Evolutionary conservation across 441 rosid genomes (phyloP).

Genomic region (Lepidium campestre): DNA sequence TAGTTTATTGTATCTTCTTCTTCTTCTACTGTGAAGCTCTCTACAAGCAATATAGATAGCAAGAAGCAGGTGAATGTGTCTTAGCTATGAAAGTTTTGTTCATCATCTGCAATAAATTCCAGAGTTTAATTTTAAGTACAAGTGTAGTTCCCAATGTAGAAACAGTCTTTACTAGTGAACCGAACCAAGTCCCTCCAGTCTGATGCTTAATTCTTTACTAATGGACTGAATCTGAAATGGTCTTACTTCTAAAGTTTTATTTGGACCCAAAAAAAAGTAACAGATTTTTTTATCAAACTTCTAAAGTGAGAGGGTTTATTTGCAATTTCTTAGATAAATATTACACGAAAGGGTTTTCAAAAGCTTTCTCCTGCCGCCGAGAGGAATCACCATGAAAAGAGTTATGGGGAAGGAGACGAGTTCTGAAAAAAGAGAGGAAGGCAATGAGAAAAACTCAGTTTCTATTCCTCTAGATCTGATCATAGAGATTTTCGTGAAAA

Average conservation of each 20-base stretch:
- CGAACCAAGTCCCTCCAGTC: neutral
- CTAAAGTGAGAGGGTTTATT: too few species aligned
- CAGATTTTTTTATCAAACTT: too few species aligned
- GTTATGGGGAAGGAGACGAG: too few species aligned
- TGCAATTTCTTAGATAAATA: too few species aligned
- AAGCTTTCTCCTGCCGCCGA: too few species aligned
- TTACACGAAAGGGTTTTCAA: too few species aligned
- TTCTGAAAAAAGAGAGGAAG: neutral
- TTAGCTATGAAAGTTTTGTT: conserved; percentile 7
- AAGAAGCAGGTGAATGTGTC: neutral
- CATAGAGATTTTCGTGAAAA: neutral
- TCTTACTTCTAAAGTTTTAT: neutral
- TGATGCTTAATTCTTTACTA: neutral
- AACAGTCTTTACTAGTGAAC: neutral
- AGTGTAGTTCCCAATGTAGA: neutral
- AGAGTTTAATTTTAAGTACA: neutral
- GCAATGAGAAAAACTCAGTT: neutral
- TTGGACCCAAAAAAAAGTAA: too few species aligned
- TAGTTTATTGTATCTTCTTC: conserved; percentile 10
- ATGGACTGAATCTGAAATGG: neutral
- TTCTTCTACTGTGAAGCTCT: neutral
- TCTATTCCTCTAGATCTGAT: neutral
- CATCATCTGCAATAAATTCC: neutral
- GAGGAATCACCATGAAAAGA: too few species aligned
- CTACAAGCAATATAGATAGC: neutral